A percentile compares a stretch with the other conserved stretches of the same genome.
These are phyloP conservation scores for Fomes fomentarius DNA, from an alignment of 1,284 basidiomycete species.

Conservation along the genomic window DNA sequence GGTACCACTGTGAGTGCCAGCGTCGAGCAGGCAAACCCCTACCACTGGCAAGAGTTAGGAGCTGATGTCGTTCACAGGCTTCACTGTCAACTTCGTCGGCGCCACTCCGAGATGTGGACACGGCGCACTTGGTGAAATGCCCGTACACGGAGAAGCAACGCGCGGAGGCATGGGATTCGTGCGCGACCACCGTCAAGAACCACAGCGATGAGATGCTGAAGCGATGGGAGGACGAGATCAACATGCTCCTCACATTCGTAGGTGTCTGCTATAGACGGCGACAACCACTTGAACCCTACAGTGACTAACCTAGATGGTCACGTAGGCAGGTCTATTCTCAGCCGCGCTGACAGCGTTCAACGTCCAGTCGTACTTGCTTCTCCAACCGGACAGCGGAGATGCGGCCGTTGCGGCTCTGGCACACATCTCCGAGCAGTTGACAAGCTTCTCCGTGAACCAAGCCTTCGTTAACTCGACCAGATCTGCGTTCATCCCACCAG, in stretches of 20 bases:
- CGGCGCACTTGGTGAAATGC: neutral
- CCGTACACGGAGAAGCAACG: constrained; percentile 3
- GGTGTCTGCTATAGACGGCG: neutral
- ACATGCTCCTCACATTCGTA: constrained; percentile 14
- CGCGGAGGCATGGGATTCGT: constrained; percentile 3
- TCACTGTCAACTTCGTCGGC: neutral
- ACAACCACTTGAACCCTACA: neutral
- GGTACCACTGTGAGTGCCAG: too few relatives aligned
- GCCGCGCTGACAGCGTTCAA: constrained; percentile 15
- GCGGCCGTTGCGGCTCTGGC: constrained; percentile 1
- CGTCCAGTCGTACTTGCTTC: constrained; percentile 12
- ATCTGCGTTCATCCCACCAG: neutral
- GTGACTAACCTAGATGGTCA: too few relatives aligned
- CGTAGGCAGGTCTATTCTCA: constrained; percentile 14
- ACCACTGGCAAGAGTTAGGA: too few relatives aligned
- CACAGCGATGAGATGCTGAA: constrained; percentile 8
- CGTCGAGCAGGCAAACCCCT: too few relatives aligned
- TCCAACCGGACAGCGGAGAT: constrained; percentile 10
- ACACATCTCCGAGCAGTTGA: constrained; percentile 9
- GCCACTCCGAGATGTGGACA: neutral
- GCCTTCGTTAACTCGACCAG: constrained; percentile 1
- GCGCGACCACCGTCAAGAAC: constrained; percentile 7
- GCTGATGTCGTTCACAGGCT: too few relatives aligned
- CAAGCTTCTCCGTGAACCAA: neutral
- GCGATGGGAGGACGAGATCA: constrained; percentile 8